Evolutionary conservation across 768 basidiomycete genomes (phyloP), one percentile per base, ranked within the genome.

Genomic region (Auriscalpium microsporum): DNA sequence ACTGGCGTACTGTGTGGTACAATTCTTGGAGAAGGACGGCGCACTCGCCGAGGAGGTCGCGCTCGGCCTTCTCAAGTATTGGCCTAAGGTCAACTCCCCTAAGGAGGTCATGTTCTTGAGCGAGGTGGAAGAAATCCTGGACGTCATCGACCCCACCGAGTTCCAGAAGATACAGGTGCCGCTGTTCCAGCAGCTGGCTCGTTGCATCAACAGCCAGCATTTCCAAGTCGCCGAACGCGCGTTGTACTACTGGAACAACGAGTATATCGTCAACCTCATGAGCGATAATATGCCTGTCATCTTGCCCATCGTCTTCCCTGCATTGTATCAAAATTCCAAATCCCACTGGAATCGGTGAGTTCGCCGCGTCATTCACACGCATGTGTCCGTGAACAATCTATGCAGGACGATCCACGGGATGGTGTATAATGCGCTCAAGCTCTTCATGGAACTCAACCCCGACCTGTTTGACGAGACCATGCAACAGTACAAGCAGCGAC

Each of bases 21-120:
- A 98, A 71, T 99, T 97, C 76, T 72, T 98, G 59, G 96, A 99
- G 70, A 99, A 99, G 74, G 96, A 98, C 59, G 79, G 92, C 2
- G 70, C 81, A 7, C 77, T 98, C 47, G 94, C 93, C 19, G 90
- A 98, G 72, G 94, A 98, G 40, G 96, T 99, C 33, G 88, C 98
- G 74, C 74, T 94, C 62, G 96, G 96, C 17, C 77, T 99, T n/a
- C 80, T 99, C 68, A 87, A 88, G 70, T 99, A 80, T 71, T 99
- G 96, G 96, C 96, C 96, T 35, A 98, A 98, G 71, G 96, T 99
- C 64, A 98, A 99, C 71, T 93, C 90, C 36, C 94, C 94, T 14
- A 99, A 99, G 75, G 96, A 99, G 67, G 96, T 98, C 71, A 99
- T 99, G 96, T 99, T 90, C 75, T 76, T 99, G 56, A 97, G 97